Evolutionary conservation across 371 early-diverging fungal genomes (phyloP).

Genomic region (Ordospora pajunii): DNA sequence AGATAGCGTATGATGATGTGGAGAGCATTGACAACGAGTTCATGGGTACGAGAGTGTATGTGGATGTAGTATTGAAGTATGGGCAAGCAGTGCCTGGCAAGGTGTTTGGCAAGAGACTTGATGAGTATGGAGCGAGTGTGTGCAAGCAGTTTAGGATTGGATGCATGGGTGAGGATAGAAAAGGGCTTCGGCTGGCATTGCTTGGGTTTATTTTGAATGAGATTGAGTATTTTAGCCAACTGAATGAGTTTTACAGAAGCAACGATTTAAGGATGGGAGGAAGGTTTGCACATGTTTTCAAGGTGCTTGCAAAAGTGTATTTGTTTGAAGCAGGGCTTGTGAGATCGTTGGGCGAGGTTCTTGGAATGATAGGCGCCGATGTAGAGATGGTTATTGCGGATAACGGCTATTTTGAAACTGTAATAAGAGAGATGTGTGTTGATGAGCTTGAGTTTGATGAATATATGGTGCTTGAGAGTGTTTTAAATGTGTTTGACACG

Average conservation of each 20-base stretch:
- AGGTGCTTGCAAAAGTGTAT: background rate
- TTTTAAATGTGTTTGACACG: background rate
- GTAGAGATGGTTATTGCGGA: background rate
- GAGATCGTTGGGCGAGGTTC: background rate
- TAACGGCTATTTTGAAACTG: background rate
- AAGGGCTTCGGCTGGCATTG: background rate
- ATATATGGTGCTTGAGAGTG: background rate
- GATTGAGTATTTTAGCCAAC: background rate
- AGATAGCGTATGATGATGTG: background rate
- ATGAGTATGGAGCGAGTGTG: background rate
- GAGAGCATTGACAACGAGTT: background rate
- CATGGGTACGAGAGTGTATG: background rate
- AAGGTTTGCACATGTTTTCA: background rate
- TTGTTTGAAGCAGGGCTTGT: background rate
- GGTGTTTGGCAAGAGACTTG: background rate
- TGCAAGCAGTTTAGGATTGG: background rate
- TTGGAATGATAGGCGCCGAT: background rate
- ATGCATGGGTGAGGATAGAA: background rate
- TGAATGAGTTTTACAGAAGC: background rate
- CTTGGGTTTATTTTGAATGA: constrained; percentile 1
- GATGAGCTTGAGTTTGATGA: background rate
- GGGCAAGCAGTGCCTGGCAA: background rate
- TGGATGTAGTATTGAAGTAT: background rate
- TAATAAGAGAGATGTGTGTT: background rate
- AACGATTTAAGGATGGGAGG: background rate